Conservation (phyloP, 192 early-diverging fungal species). For the Powellomyces hirtus region DNA sequence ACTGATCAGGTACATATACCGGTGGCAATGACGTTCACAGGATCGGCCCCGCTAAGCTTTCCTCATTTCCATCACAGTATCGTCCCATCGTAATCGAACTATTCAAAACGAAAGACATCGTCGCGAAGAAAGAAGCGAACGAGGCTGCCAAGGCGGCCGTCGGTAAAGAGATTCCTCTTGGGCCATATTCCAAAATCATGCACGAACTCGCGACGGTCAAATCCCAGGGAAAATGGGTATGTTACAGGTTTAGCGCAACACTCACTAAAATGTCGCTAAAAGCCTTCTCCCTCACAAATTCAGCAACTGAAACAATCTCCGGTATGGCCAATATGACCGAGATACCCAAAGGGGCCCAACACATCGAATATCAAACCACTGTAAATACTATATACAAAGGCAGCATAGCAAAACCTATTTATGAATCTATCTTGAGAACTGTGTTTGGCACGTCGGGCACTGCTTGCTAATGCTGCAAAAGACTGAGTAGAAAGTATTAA, state of each 20-base stretch:
- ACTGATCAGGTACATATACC: background rate
- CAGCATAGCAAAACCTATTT: too few relatives aligned
- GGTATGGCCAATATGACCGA: too few relatives aligned
- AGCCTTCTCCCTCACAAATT: too few relatives aligned
- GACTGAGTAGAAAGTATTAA: background rate
- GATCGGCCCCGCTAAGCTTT: background rate
- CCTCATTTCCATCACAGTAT: conserved; percentile 3
- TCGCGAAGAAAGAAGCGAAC: conserved; percentile 22
- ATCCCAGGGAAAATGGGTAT: conserved; percentile 11
- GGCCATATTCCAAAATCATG: conserved; percentile 13
- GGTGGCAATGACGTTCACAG: background rate
- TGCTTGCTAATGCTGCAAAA: conserved; percentile 4
- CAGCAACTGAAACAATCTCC: too few relatives aligned
- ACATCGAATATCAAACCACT: too few relatives aligned
- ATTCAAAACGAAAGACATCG: conserved; percentile 14
- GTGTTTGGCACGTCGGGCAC: conserved; percentile 25
- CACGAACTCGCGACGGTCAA: conserved; percentile 2
- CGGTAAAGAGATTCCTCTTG: conserved; percentile 8
- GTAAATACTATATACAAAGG: too few relatives aligned
- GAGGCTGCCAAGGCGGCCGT: conserved; percentile 9
- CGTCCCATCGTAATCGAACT: conserved; percentile 27
- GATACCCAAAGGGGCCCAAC: too few relatives aligned
- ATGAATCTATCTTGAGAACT: conserved; percentile 12
- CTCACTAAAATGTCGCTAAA: too few relatives aligned
- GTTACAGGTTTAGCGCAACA: too few relatives aligned